Conservation (phyloP, 2,329 filamentous ascomycete genomes). For the Fusarium zealandicum region DNA sequence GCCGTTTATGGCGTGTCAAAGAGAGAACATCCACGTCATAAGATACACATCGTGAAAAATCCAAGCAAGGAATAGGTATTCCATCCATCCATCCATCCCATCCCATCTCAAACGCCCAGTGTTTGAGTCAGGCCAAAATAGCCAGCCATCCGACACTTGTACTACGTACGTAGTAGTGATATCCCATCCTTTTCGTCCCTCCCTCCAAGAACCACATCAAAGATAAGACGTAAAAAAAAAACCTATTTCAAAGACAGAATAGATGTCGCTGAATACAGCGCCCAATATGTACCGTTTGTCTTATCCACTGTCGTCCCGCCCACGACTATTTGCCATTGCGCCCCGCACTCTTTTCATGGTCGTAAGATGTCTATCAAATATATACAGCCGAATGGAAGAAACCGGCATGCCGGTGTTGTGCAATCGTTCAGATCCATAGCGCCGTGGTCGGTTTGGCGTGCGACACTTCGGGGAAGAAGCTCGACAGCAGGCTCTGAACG, state of each 20-base stretch:
- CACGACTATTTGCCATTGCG: constrained; percentile 26
- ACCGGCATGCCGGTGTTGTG: constrained; percentile 22
- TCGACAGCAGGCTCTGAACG: constrained; percentile 72
- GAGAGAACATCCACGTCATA: constrained; percentile 39
- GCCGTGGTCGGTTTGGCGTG: constrained; percentile 46
- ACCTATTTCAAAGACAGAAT: constrained; percentile 26
- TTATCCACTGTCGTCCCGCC: constrained; percentile 24
- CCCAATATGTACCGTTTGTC: constrained; percentile 18
- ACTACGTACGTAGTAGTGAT: no score
- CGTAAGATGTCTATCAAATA: constrained; percentile 43
- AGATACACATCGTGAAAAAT: constrained; percentile 41
- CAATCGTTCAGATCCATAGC: constrained; percentile 57
- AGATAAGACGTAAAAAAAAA: constrained; percentile 26
- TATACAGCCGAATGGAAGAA: constrained; percentile 43
- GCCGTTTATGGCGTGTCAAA: constrained; percentile 34
- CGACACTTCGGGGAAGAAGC: constrained; percentile 60
- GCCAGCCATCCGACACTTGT: constrained; percentile 25
- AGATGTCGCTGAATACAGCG: constrained; percentile 21
- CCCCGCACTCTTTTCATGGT: constrained; percentile 31
- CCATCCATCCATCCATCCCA: constrained; percentile 22
- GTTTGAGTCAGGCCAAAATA: constrained; percentile 17
- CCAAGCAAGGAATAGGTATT: constrained; percentile 33
- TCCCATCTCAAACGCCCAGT: constrained; percentile 39
- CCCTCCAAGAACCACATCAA: constrained; percentile 15
- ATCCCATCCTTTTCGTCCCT: constrained; percentile 26